Conservation (phyloP, 169 alveolate genomes). For the Toxoplasma gondii region DNA sequence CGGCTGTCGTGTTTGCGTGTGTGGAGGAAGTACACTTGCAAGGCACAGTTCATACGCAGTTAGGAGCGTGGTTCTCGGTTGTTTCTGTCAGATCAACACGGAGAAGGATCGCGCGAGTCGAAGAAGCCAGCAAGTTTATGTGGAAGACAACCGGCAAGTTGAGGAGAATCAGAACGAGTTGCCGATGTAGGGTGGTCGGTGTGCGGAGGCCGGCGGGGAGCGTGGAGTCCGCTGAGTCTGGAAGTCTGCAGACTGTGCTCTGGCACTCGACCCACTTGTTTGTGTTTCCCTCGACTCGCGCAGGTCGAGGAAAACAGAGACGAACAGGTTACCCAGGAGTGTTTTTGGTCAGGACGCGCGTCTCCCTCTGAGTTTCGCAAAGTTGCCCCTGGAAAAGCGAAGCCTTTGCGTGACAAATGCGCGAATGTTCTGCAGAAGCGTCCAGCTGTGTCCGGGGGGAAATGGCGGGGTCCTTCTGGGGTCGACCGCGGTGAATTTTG, state of each 20-base stretch:
- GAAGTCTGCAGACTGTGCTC: background rate
- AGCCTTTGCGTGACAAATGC: background rate
- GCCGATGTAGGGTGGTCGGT: background rate
- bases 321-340: background rate
- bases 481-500: background rate
- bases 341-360: background rate
- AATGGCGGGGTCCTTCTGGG: background rate
- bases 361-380: background rate
- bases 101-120: conserved; percentile 24
- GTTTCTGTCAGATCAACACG: conserved; percentile 1
- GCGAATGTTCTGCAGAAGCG: background rate
- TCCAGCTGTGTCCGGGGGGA: background rate
- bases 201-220: background rate
- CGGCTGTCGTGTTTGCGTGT: no score
- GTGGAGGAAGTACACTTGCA: no score
- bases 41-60: no score
- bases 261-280: background rate
- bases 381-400: background rate
- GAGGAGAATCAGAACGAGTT: conserved; percentile 33
- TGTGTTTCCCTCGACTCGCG: background rate
- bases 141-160: conserved; percentile 30
- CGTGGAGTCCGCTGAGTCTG: background rate
- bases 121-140: conserved; percentile 26
- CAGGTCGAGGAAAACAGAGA: background rate
- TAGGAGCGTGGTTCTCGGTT: no score